Conservation (phyloP, 2,329 filamentous ascomycete species). For the Fusarium zealandicum region DNA sequence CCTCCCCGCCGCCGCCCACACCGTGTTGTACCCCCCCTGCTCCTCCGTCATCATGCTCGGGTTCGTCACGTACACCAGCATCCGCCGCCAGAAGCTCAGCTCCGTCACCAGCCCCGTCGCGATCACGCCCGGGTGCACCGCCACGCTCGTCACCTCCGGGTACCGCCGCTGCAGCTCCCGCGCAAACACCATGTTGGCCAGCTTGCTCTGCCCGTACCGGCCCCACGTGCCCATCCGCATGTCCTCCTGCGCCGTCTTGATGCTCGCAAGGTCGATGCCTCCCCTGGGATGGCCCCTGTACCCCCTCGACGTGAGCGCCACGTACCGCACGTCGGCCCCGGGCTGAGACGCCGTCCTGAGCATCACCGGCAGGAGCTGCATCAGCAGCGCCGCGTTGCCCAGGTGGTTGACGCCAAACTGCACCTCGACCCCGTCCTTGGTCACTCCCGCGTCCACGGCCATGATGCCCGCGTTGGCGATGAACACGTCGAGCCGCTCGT, state of each 20-base stretch:
- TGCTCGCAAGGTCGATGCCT: conserved; percentile 41
- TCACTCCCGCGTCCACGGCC: conserved; percentile 39
- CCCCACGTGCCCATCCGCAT: conserved; percentile 48
- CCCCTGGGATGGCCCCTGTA: conserved; percentile 37
- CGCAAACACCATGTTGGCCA: conserved; percentile 57
- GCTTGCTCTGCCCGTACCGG: conserved; percentile 60
- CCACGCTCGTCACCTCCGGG: conserved; percentile 52
- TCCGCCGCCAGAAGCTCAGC: conserved; percentile 35
- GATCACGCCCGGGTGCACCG: conserved; percentile 57
- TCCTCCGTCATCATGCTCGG: conserved; percentile 36
- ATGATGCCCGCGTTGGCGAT: conserved; percentile 50
- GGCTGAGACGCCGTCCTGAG: conserved; percentile 25
- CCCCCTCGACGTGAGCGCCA: conserved; percentile 42
- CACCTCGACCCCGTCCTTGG: conserved; percentile 46
- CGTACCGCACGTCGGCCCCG: conserved; percentile 29
- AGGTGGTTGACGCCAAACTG: conserved; percentile 49
- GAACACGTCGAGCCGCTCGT: conserved; percentile 53
- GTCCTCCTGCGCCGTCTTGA: conserved; percentile 38
- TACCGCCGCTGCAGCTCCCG: conserved; percentile 54
- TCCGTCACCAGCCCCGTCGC: conserved; percentile 40
- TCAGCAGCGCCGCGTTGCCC: conserved; percentile 44
- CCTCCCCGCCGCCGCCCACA: conserved; percentile 43
- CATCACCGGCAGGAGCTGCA: conserved; percentile 44
- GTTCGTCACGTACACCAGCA: conserved; percentile 38
- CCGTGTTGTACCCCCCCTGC: conserved; percentile 43